phyloP scores from a whole-genome alignment of 169 alveolate species.

The Cytauxzoon felis region DNA sequence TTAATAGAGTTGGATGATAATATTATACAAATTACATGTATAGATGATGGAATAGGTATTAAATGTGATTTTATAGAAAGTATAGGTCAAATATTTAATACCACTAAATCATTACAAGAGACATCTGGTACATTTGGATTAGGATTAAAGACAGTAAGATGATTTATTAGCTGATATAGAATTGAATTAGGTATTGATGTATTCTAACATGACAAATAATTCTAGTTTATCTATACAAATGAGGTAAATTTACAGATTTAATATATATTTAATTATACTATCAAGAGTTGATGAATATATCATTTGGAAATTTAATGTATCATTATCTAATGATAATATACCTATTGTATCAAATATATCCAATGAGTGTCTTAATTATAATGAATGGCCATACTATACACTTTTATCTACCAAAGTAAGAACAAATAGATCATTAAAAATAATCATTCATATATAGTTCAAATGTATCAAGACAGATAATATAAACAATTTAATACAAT shows the following conservation, averaged over 20 bases:
- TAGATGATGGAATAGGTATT: slow-evolving; percentile 20
- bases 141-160: slow-evolving; percentile 38
- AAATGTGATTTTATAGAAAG: slow-evolving; percentile 22
- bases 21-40: background rate
- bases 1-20: slow-evolving; percentile 4
- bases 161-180: background rate
- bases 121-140: slow-evolving; percentile 26
- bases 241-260: slow-evolving; percentile 6
- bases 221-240: slow-evolving; percentile 9
- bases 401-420: background rate
- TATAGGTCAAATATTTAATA: slow-evolving; percentile 19
- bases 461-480: slow-evolving; percentile 1
- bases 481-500: background rate
- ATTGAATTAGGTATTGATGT: slow-evolving; percentile 10
- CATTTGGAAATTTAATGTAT: slow-evolving; percentile 4
- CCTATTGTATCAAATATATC: slow-evolving; percentile 29
- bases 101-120: slow-evolving; percentile 15
- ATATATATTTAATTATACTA: background rate
- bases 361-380: background rate
- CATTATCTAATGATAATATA: background rate
- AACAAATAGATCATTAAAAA: too few species aligned
- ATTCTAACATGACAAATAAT: background rate
- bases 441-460: too few species aligned
- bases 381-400: slow-evolving; percentile 29
- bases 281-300: slow-evolving; percentile 1